These are phyloP conservation scores for Asclepias syriaca DNA, from an alignment of 257 asterid species.

Conservation along the genomic window DNA sequence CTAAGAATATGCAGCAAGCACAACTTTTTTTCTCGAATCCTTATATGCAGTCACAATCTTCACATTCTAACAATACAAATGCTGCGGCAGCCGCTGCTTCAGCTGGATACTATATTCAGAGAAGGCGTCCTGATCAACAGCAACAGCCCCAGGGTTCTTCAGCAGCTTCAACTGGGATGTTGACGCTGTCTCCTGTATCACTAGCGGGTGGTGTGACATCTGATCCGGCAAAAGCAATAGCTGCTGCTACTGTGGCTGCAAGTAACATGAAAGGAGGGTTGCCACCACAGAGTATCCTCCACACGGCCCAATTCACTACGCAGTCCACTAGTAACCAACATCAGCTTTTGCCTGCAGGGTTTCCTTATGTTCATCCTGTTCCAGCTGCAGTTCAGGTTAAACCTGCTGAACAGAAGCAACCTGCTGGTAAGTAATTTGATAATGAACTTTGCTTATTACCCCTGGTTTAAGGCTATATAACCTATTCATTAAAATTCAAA, in stretches of 20 bases:
- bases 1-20: conserved; percentile 54
- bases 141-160: conserved; percentile 41
- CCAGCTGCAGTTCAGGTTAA: conserved; percentile 73
- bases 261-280: conserved; percentile 55
- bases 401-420: conserved; percentile 80
- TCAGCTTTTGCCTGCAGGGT: conserved; percentile 54
- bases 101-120: conserved; percentile 47
- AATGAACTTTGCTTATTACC: neutral
- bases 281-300: conserved; percentile 48
- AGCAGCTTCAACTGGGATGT: conserved; percentile 36
- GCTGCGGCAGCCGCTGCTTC: conserved; percentile 33
- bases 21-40: conserved; percentile 62
- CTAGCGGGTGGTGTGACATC: conserved; percentile 42
- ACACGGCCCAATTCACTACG: conserved; percentile 49
- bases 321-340: conserved; percentile 50
- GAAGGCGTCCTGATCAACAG: conserved; percentile 62
- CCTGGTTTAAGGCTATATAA: conserved; percentile 9
- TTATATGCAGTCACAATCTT: conserved; percentile 51
- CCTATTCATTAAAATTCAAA: conserved; percentile 1
- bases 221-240: conserved; percentile 90
- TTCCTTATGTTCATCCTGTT: conserved; percentile 55
- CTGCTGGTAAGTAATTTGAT: conserved; percentile 55
- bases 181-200: conserved; percentile 44
- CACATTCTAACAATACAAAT: conserved; percentile 33
- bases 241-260: conserved; percentile 58